These are phyloP conservation scores for Botryotinia convoluta DNA, from an alignment of 2,329 filamentous ascomycete species.

Conservation along the genomic window DNA sequence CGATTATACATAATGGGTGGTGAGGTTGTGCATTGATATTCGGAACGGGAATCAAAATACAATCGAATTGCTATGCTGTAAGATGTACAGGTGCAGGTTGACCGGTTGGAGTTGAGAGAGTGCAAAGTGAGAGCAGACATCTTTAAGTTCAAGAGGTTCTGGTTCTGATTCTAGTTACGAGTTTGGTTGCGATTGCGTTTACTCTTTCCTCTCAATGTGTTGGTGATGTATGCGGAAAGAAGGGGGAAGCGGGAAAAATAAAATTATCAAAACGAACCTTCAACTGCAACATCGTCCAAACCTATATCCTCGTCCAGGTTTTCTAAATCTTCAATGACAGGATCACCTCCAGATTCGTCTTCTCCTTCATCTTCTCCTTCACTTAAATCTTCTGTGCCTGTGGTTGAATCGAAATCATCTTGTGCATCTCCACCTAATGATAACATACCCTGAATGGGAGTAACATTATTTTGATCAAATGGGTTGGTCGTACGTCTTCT, in stretches of 20 bases:
- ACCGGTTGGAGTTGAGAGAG: background rate
- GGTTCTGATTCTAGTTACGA: background rate
- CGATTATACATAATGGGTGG: constrained; percentile 17
- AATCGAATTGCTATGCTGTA: background rate
- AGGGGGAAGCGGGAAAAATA: background rate
- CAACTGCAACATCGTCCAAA: constrained; percentile 18
- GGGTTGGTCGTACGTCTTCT: constrained; percentile 9
- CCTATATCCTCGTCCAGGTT: constrained; percentile 20
- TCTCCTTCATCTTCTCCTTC: constrained; percentile 22
- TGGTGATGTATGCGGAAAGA: background rate
- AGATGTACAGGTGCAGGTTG: background rate
- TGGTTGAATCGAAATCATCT: constrained; percentile 1
- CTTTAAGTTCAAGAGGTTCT: background rate
- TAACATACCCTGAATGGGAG: background rate
- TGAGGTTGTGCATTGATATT: background rate
- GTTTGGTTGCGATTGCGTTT: background rate
- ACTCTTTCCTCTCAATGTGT: background rate
- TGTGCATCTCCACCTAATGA: background rate
- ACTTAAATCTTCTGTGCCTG: background rate
- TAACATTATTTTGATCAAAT: background rate
- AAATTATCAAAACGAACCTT: constrained; percentile 17
- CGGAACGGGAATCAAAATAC: background rate
- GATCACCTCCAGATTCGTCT: constrained; percentile 19
- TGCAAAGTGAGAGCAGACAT: background rate
- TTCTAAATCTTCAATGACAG: background rate